Evolutionary conservation across 371 early-diverging fungal species (phyloP).

Genomic region (Rhizopus stolonifer): DNA sequence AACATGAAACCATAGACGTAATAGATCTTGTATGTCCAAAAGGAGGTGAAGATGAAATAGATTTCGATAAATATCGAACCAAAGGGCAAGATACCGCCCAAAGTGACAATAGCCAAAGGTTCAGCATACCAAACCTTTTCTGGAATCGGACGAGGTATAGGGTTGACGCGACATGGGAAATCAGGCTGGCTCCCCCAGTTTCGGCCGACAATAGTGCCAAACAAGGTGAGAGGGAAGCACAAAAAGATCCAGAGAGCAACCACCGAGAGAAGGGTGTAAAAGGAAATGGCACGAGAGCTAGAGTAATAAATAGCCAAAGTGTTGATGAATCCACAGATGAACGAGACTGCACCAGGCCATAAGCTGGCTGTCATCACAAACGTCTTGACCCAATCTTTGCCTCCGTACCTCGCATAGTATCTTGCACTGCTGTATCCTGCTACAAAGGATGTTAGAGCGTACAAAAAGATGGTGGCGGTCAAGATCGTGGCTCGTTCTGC

Average conservation of each 20-base stretch:
- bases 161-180: constrained; percentile 83
- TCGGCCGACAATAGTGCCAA: constrained; percentile 76
- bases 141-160: constrained; percentile 80
- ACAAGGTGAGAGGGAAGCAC: constrained; percentile 73
- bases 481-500: constrained; percentile 79
- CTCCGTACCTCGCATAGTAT: constrained; percentile 73
- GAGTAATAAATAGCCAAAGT: constrained; percentile 73
- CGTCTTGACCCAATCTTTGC: constrained; percentile 70
- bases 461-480: constrained; percentile 78
- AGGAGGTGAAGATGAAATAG: constrained; percentile 83
- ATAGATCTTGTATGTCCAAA: constrained; percentile 84
- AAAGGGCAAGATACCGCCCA: constrained; percentile 84
- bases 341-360: constrained; percentile 66
- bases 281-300: constrained; percentile 80
- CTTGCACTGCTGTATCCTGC: constrained; percentile 72
- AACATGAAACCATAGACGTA: constrained; percentile 86
- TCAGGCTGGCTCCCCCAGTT: constrained; percentile 66
- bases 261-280: constrained; percentile 70
- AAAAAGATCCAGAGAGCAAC: constrained; percentile 75
- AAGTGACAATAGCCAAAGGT: constrained; percentile 57
- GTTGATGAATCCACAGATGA: constrained; percentile 67
- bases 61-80: constrained; percentile 85
- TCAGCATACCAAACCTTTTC: constrained; percentile 75
- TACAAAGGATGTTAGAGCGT: constrained; percentile 72
- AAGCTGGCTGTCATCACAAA: constrained; percentile 71